Evolutionary conservation across 2,329 filamentous ascomycete species (phyloP).

Genomic region (Colletotrichum sansevieriae): DNA sequence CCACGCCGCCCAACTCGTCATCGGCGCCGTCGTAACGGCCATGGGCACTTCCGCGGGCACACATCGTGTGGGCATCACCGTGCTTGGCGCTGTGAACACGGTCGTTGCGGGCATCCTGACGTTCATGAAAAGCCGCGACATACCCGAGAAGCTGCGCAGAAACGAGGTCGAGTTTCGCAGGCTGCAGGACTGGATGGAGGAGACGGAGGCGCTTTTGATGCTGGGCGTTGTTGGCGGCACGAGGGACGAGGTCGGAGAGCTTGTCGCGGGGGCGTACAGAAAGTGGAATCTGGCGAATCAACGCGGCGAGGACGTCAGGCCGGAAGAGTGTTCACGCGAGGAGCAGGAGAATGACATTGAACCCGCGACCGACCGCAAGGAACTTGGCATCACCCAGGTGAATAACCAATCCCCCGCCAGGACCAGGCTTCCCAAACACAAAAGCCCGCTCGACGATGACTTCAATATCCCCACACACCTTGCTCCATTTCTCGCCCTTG

Average conservation of each 20-base stretch:
- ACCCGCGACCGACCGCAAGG: constrained; percentile 53
- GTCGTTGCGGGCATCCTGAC: constrained; percentile 73
- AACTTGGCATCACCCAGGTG: constrained; percentile 53
- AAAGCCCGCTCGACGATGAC: constrained; percentile 54
- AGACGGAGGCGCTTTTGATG: constrained; percentile 60
- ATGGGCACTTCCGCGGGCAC: constrained; percentile 60
- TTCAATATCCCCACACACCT: constrained; percentile 50
- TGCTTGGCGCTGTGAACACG: constrained; percentile 73
- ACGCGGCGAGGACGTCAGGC: constrained; percentile 56
- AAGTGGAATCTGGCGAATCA: constrained; percentile 59
- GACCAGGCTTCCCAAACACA: constrained; percentile 55
- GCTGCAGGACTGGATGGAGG: constrained; percentile 67
- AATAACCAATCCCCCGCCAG: constrained; percentile 55
- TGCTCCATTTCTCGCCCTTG: constrained; percentile 46
- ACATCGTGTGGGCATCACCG: constrained; percentile 65
- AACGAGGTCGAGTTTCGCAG: constrained; percentile 61
- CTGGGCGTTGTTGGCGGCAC: constrained; percentile 58
- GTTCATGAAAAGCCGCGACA: constrained; percentile 64
- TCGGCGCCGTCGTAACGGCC: constrained; percentile 61
- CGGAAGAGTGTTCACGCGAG: constrained; percentile 44
- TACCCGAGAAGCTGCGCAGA: constrained; percentile 61
- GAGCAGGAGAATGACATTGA: constrained; percentile 47
- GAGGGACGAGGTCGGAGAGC: constrained; percentile 56
- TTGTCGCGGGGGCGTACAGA: constrained; percentile 58
- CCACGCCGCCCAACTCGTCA: constrained; percentile 60